phyloP scores from a whole-genome alignment of 164 flowering plant genomes.

The Chloranthus sessilifolius region DNA sequence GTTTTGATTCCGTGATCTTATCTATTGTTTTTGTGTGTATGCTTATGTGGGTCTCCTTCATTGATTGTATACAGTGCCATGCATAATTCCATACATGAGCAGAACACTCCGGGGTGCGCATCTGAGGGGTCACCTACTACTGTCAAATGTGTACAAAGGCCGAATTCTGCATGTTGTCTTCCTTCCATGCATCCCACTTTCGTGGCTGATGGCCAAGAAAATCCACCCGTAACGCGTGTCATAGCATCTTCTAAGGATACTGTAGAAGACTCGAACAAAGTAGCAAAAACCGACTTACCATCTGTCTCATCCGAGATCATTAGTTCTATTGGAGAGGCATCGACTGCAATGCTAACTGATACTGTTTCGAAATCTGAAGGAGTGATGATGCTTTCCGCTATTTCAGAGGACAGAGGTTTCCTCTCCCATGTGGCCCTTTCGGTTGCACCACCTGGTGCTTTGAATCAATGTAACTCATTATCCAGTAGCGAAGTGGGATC shows the following conservation, averaged over 20 bases:
- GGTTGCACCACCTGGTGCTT: conserved; percentile 22
- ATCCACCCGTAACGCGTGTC: conserved; percentile 5
- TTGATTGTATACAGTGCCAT: conserved; percentile 16
- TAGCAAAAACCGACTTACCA: too few relatives aligned
- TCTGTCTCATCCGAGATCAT: too few relatives aligned
- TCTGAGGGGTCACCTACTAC: conserved; percentile 2
- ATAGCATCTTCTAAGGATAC: too few relatives aligned
- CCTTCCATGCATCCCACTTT: conserved; percentile 4
- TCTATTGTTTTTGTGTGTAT: conserved; percentile 1
- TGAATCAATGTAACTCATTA: not conserved
- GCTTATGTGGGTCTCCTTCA: not conserved
- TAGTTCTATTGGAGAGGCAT: conserved; percentile 4
- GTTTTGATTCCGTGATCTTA: too few relatives aligned
- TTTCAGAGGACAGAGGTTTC: conserved; percentile 3
- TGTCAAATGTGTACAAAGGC: conserved; percentile 7
- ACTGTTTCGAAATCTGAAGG: conserved; percentile 7
- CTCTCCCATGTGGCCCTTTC: conserved; percentile 16
- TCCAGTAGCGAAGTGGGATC: not conserved
- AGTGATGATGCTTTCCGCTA: not conserved
- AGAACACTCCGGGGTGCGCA: not conserved
- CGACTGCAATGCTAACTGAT: conserved; percentile 3
- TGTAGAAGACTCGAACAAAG: too few relatives aligned
- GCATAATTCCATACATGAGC: conserved; percentile 4
- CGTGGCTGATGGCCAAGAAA: conserved; percentile 2
- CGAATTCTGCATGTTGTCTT: not conserved